Base-by-base conservation (phyloP, 1,284 basidiomycete genomes). In the Neolentinus lepideus region DNA sequence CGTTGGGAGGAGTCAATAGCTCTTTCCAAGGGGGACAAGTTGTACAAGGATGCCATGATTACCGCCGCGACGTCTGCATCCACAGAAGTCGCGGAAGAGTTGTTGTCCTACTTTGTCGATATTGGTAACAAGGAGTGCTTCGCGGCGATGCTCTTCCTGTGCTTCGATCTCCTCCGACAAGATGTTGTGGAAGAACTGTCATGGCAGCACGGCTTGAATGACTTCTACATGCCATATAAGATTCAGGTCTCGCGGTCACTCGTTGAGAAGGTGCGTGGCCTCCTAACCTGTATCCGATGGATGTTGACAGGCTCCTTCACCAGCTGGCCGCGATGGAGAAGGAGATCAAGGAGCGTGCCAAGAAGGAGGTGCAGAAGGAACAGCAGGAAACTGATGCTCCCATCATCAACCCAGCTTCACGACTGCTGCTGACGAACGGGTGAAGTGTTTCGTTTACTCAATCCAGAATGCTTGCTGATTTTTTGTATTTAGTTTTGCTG, bases 91-190 rank as follows among this genome's bases (percentile, higher is more conserved):
- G 91, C 93, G 2, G 95, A 99, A 71, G 97, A 98, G 57, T 77
- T 99, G 16, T 77, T 98, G 21, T 86, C 85, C 9, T 99, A 95
- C 75, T 95, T 94, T 67, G 93, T 98, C 61, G 90, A 94, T 69
- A 97, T 99, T 60, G 97, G 97, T 38, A 97, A 96, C 80, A 96
- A 94, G 75, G 97, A 99, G 71, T 96, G 93, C 71, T 98, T 97
- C 71, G 88, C 94, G 0, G 94, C 93, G 1, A 79, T 90, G 63
- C 81, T 98, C 36, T 98, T 85, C 65, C 82, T 91, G 38, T 96
- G 92, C 75, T 99, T 95, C 75, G 95, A 99, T 71, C 78, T 98
- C 12, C 74, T 99, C 54, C 84, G 92, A 43, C 82, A 93, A 1
- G 97, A 99, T 69, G 75, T 95, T 57, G 92, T 98, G 31, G 91